Conservation (phyloP, 2,329 filamentous ascomycete genomes). For the Sodiomyces alkalinus region DNA sequence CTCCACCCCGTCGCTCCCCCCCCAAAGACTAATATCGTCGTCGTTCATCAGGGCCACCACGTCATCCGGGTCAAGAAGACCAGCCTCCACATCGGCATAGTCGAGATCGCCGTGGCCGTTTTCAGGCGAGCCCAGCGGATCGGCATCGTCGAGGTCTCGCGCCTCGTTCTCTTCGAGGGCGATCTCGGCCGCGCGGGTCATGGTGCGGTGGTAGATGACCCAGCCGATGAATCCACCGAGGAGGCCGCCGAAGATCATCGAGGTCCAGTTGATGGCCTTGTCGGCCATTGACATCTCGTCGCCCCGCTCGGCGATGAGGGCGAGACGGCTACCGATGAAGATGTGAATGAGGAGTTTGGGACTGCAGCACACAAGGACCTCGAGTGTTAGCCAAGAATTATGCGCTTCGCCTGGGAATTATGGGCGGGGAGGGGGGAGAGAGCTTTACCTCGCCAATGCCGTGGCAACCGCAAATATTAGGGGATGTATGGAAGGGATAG, state of each 20-base stretch:
- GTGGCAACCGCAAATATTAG: constrained; percentile 68
- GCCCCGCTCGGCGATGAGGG: constrained; percentile 65
- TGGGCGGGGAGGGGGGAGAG: not conserved
- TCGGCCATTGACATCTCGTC: constrained; percentile 68
- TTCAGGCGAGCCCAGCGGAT: constrained; percentile 4
- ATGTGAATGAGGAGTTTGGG: constrained; percentile 86
- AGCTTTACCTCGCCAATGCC: constrained; percentile 47
- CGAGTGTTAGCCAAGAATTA: constrained; percentile 4
- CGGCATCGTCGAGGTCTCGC: constrained; percentile 16
- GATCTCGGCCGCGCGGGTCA: constrained; percentile 45
- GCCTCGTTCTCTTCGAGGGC: constrained; percentile 25
- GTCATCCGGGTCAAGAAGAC: constrained; percentile 30
- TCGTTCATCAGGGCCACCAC: constrained; percentile 40
- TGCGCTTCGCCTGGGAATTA: not conserved
- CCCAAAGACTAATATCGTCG: constrained; percentile 44
- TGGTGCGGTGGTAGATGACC: constrained; percentile 66
- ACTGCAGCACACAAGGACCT: constrained; percentile 17
- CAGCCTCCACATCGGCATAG: constrained; percentile 31
- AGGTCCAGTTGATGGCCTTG: constrained; percentile 70
- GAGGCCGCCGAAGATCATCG: constrained; percentile 56
- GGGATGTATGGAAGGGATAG: constrained; percentile 75
- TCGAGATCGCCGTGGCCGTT: constrained; percentile 10
- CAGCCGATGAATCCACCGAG: constrained; percentile 65
- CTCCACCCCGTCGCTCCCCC: constrained; percentile 24
- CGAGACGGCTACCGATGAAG: constrained; percentile 78